These are phyloP conservation scores for Hypoxylon sp. DNA, from an alignment of 2,329 filamentous ascomycete species.

Conservation along the genomic window DNA sequence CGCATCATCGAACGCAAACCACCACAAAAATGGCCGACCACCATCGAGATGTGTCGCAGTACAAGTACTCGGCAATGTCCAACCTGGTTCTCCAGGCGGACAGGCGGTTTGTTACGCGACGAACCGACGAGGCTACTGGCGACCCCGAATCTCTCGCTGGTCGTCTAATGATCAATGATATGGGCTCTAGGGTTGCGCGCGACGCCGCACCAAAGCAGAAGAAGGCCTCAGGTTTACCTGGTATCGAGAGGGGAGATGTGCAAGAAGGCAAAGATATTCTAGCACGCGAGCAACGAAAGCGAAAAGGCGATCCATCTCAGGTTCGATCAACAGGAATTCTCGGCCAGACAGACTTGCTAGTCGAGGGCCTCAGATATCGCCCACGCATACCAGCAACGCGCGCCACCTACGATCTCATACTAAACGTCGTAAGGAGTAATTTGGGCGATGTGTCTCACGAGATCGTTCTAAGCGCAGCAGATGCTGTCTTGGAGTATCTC, in stretches of 20 bases:
- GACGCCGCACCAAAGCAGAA: slow-evolving; percentile 84
- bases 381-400: slow-evolving; percentile 91
- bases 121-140: slow-evolving; percentile 93
- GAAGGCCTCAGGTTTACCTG: slow-evolving; percentile 72
- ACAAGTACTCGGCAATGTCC: slow-evolving; percentile 99
- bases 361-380: slow-evolving; percentile 91
- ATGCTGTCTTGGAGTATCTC: slow-evolving; percentile 87
- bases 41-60: slow-evolving; percentile 88
- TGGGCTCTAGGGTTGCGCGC: slow-evolving; percentile 85
- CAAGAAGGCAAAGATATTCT: slow-evolving; percentile 85
- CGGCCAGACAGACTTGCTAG: slow-evolving; percentile 82
- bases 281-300: slow-evolving; percentile 84
- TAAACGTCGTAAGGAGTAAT: slow-evolving; percentile 86
- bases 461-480: slow-evolving; percentile 90
- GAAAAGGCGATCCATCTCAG: slow-evolving; percentile 78
- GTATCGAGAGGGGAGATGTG: slow-evolving; percentile 77
- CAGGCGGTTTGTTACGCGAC: slow-evolving; percentile 90
- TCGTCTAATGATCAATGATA: slow-evolving; percentile 90
- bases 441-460: slow-evolving; percentile 94
- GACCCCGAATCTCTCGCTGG: slow-evolving; percentile 97
- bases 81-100: slow-evolving; percentile 99
- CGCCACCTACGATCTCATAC: slow-evolving; percentile 92
- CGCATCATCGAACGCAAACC: slow-evolving; percentile 20
- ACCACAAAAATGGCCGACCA: slow-evolving; percentile 73
- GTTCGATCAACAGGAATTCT: slow-evolving; percentile 79